A percentile compares a stretch with the other conserved stretches of the same genome.
phyloP scores from a whole-genome alignment of 73 alveolate species.

The Symbiodinium pilosum region DNA sequence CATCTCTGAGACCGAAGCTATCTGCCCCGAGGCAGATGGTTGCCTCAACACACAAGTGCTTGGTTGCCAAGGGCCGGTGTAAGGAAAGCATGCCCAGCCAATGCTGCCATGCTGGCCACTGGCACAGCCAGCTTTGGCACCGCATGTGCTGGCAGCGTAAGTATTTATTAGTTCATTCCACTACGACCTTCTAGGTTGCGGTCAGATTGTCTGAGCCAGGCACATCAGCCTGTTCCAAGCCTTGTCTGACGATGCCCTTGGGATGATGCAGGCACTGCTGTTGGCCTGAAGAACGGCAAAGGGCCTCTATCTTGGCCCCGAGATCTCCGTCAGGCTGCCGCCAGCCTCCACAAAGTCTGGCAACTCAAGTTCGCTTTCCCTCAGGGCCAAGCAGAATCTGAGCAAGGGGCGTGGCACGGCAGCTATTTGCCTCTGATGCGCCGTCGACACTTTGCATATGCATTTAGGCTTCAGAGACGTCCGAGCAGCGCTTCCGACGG shows the following conservation, averaged over 20 bases:
- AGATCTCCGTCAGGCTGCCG: slow-evolving; percentile 68
- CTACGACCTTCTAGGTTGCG: too few species aligned
- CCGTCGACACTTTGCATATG: not conserved
- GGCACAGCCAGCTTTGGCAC: too few species aligned
- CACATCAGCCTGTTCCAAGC: not conserved
- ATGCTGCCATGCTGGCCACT: too few species aligned
- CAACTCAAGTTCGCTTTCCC: too few species aligned
- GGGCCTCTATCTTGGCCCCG: slow-evolving; percentile 90
- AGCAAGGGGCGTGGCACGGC: not conserved
- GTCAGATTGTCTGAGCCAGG: not conserved
- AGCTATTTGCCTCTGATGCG: not conserved
- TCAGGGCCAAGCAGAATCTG: not conserved
- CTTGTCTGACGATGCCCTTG: not conserved
- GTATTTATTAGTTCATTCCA: too few species aligned
- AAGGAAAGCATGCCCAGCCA: too few species aligned
- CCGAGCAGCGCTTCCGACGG: slow-evolving; percentile 36
- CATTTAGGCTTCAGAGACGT: too few species aligned
- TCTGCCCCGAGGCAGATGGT: slow-evolving; percentile 81
- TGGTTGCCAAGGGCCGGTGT: not conserved
- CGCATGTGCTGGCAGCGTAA: too few species aligned
- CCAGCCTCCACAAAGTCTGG: slow-evolving; percentile 57
- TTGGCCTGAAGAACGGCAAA: too few species aligned
- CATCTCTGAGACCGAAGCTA: too few species aligned
- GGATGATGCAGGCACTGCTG: too few species aligned
- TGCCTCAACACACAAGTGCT: not conserved